A percentile compares a stretch with the other conserved stretches of the same genome.
Evolutionary conservation across 2,329 filamentous ascomycete species (phyloP).

Genomic region (Ceratocystis alfenasii): DNA sequence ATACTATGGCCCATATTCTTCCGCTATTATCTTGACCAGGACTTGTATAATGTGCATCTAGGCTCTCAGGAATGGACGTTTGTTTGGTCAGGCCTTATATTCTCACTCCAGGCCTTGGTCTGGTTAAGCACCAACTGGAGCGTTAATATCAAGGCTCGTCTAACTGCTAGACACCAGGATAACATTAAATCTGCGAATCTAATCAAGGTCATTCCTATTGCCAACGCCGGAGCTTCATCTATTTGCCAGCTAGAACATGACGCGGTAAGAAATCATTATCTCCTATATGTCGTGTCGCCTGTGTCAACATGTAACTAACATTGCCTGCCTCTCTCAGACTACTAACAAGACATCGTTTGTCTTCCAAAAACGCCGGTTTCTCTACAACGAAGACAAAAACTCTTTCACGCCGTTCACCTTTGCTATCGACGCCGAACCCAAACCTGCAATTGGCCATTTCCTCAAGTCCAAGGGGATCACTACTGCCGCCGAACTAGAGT

Average conservation of each 20-base stretch:
- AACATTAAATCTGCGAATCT: slow-evolving; percentile 62
- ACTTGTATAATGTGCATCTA: slow-evolving; percentile 83
- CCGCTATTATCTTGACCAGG: slow-evolving; percentile 68
- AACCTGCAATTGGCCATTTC: slow-evolving; percentile 64
- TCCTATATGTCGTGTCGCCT: not conserved
- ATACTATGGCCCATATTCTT: slow-evolving; percentile 89
- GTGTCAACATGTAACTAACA: slow-evolving; percentile 5
- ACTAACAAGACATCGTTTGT: slow-evolving; percentile 76
- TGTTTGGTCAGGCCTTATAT: slow-evolving; percentile 79
- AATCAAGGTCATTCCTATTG: slow-evolving; percentile 84
- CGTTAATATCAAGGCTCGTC: slow-evolving; percentile 68
- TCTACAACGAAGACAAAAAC: slow-evolving; percentile 60
- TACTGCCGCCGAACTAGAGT: slow-evolving; percentile 61
- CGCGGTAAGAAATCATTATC: slow-evolving; percentile 36
- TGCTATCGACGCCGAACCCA: slow-evolving; percentile 72
- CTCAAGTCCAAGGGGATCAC: slow-evolving; percentile 68
- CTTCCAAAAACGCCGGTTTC: slow-evolving; percentile 95
- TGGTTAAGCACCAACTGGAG: slow-evolving; percentile 99
- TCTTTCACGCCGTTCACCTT: slow-evolving; percentile 76
- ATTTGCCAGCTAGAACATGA: slow-evolving; percentile 75
- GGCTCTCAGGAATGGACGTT: slow-evolving; percentile 96
- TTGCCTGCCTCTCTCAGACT: slow-evolving; percentile 33
- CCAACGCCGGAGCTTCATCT: slow-evolving; percentile 79
- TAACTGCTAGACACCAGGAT: slow-evolving; percentile 62
- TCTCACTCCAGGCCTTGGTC: slow-evolving; percentile 74